Evolutionary conservation across 2,329 filamentous ascomycete genomes (phyloP).

Genomic region (Thielaviopsis populi): DNA sequence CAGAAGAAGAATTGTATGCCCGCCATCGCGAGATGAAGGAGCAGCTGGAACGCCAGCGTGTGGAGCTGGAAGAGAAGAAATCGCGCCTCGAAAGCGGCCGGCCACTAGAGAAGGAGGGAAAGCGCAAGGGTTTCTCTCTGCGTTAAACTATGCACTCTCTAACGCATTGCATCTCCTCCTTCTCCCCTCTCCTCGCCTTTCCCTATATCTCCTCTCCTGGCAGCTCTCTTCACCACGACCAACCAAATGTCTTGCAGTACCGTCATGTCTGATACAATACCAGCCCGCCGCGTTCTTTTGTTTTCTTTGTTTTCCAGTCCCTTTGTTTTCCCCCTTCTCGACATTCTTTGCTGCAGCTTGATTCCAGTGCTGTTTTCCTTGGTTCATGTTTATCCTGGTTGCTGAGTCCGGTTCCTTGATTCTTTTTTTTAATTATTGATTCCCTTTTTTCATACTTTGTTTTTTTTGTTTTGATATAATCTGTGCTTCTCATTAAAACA

Average conservation of each 20-base stretch:
- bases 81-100: conserved; percentile 82
- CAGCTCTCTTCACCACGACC: conserved; percentile 31
- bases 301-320: conserved; percentile 31
- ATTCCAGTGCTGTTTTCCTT: conserved; percentile 20
- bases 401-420: conserved; percentile 12
- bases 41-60: conserved; percentile 85
- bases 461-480: conserved; percentile 11
- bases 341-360: conserved; percentile 17
- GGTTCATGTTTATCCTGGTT: conserved; percentile 16
- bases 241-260: conserved; percentile 36
- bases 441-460: conserved; percentile 16
- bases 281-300: conserved; percentile 38
- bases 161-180: conserved; percentile 14
- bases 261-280: conserved; percentile 44
- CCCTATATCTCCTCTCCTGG: conserved; percentile 13
- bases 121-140: conserved; percentile 98
- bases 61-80: conserved; percentile 98
- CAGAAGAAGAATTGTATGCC: conserved; percentile 95
- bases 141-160: conserved; percentile 44
- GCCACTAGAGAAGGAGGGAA: conserved; percentile 92
- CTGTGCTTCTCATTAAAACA: conserved; percentile 7
- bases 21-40: conserved; percentile 99
- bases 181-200: conserved; percentile 16
- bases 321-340: conserved; percentile 29
- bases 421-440: conserved; percentile 18